A percentile compares a stretch with the other conserved stretches of the same genome.
These are phyloP conservation scores for Phialocephala sp. DNA, from an alignment of 2,329 filamentous ascomycete species.

Conservation along the genomic window DNA sequence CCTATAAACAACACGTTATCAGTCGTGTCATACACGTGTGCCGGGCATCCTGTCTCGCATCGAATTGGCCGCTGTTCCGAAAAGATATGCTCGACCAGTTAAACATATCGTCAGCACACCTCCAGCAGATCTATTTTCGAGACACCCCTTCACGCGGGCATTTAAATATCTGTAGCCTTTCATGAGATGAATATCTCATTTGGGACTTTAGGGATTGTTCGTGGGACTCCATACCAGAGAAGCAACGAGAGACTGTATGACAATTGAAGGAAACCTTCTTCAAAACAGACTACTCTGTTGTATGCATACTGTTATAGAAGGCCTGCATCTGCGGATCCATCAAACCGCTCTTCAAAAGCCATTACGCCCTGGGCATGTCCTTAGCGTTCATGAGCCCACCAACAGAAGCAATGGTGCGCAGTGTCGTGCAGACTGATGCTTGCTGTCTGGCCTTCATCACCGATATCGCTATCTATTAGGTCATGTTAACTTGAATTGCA, in stretches of 20 bases:
- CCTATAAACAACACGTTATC: not conserved
- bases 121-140: not conserved
- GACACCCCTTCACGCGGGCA: not conserved
- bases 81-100: not conserved
- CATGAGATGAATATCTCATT: not conserved
- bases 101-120: not conserved
- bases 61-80: not conserved
- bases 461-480: too few relatives aligned
- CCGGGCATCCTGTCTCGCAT: not conserved
- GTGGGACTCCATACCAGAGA: too few relatives aligned
- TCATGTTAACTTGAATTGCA: too few relatives aligned
- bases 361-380: too few relatives aligned
- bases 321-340: not conserved
- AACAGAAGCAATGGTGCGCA: too few relatives aligned
- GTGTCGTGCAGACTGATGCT: too few relatives aligned
- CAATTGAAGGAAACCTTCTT: not conserved
- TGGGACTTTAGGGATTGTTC: too few relatives aligned
- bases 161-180: not conserved
- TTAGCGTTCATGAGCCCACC: too few relatives aligned
- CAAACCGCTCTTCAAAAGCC: not conserved
- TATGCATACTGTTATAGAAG: not conserved
- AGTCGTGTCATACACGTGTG: not conserved
- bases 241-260: not conserved
- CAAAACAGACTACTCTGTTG: not conserved
- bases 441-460: too few relatives aligned